Evolutionary conservation across 306 rosid species (phyloP), one percentile per base, ranked within the genome.

Genomic region (Geum urbanum): DNA sequence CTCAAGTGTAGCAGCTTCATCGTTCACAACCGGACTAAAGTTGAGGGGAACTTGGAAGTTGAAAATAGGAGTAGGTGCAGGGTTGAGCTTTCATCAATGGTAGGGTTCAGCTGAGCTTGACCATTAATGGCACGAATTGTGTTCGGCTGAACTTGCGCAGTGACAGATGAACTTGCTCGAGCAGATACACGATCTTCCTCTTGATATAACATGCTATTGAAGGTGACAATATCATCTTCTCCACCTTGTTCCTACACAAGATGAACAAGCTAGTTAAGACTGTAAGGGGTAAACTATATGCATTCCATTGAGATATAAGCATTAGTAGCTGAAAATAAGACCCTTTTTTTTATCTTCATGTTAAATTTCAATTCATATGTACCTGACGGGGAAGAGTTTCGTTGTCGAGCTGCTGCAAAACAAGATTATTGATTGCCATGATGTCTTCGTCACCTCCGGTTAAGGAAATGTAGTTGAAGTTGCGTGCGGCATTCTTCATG

Each of bases 181-280:
- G 35, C 8, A 35, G 61, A 6, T 54, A 8, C 48, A 14, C 50
- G 63, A 20, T 14, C 52, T 39, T 45, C 58, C 24, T 55, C 22
- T 11, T 64, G 67, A 45, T 52, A 12, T 4, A 47, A 12, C 9
- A 41, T 10, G 53, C 72, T 49, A 49, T 44, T 63, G 10, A 74
- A 55, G 64, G 63, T 52, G 37, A 65, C 41, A 45, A 58, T 56
- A 11, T 41, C 22, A 19, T 18, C 48, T 32, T 59, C 68, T 16
- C 49, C 72, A 4, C 52, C 70, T 69, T 70, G 45, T 62, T 40
- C 69, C 79, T 68, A 52, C 74, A 70, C 18, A n/a, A 18, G 13
- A 6, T 14, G 45, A 59, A 59, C 37, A 59, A 27, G 32, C 32
- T 27, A 27, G 32, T 27, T 27, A 27, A 27, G 32, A 27, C 32